phyloP scores from a whole-genome alignment of 345 rosid species.

The Cardamine occulta region DNA sequence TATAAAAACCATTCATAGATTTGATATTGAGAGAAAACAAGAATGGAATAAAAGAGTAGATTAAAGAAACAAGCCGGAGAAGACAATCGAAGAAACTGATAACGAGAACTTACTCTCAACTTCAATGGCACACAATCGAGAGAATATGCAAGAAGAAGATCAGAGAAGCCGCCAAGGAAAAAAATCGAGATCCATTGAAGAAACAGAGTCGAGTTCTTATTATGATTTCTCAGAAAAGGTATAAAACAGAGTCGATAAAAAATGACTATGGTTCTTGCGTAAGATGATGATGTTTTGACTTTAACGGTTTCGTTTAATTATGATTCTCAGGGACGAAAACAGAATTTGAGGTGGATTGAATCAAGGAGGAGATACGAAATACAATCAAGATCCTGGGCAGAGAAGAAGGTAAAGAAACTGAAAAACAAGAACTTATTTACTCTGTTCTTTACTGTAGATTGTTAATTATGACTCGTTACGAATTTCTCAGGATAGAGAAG shows the following conservation, averaged over 20 bases:
- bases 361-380: not conserved
- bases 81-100: not conserved
- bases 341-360: not conserved
- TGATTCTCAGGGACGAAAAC: not conserved
- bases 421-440: not conserved
- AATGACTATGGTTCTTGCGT: not conserved
- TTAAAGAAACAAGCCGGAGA: not conserved
- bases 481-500: not conserved
- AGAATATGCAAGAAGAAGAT: not conserved
- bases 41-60: not conserved
- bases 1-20: not conserved
- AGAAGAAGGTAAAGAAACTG: not conserved
- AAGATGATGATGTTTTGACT: not conserved
- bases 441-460: not conserved
- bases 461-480: not conserved
- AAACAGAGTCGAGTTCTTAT: not conserved
- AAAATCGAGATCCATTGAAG: not conserved
- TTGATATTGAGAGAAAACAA: not conserved
- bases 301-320: not conserved
- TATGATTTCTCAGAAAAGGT: not conserved
- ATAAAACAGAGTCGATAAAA: slow-evolving; percentile 2
- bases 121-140: not conserved
- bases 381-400: not conserved
- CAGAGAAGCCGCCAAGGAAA: not conserved
- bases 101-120: not conserved